A percentile compares a stretch with the other conserved stretches of the same genome.
These are phyloP conservation scores for Phellopilus nigrolimitatus DNA, from an alignment of 1,284 basidiomycete genomes.

Conservation along the genomic window DNA sequence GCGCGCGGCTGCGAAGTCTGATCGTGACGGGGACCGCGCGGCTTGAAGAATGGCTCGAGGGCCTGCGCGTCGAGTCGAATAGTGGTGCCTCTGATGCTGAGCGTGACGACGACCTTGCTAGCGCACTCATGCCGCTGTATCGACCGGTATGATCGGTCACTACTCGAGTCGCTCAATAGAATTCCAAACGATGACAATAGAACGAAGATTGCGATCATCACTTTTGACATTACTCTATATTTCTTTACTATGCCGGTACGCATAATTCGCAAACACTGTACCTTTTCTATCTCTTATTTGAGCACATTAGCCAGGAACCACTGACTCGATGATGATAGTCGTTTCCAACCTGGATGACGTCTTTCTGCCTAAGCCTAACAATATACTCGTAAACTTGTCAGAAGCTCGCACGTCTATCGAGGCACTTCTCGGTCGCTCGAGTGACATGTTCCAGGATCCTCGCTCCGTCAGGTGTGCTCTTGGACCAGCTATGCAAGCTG, in stretches of 20 bases:
- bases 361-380: constrained; percentile 95
- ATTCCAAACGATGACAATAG: constrained; percentile 93
- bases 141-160: constrained; percentile 96
- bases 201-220: constrained; percentile 91
- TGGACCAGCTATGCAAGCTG: constrained; percentile 94
- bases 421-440: constrained; percentile 74
- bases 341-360: constrained; percentile 97
- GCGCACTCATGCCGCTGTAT: constrained; percentile 72
- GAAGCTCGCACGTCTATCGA: constrained; percentile 85
- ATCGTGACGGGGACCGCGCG: constrained; percentile 51
- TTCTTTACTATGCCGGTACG: constrained; percentile 89
- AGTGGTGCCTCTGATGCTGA: constrained; percentile 23
- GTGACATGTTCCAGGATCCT: constrained; percentile 97
- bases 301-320: constrained; percentile 64
- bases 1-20: constrained; percentile 58
- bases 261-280: too few relatives aligned
- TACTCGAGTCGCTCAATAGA: constrained; percentile 91
- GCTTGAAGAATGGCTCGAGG: constrained; percentile 64
- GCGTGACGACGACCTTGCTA: constrained; percentile 35
- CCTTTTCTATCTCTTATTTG: constrained; percentile 10
- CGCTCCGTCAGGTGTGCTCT: constrained; percentile 89
- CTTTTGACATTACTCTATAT: constrained; percentile 89
- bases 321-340: constrained; percentile 92
- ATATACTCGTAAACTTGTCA: constrained; percentile 89
- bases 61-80: constrained; percentile 22